Conservation (phyloP, 371 early-diverging fungal species). For the Mucor irregularis region DNA sequence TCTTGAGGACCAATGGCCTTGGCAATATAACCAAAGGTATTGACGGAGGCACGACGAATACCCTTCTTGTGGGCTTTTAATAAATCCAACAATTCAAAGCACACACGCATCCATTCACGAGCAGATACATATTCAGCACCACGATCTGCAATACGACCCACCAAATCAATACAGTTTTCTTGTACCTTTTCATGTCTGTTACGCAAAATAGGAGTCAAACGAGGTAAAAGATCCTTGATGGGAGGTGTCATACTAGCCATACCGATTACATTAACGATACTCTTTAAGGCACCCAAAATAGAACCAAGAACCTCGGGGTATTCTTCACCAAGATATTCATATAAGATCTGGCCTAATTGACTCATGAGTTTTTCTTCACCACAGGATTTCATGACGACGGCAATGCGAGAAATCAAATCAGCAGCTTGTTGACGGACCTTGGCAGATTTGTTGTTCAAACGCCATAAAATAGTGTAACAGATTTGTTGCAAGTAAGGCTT, state of each 20-base stretch:
- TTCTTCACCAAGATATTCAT: conserved; percentile 98
- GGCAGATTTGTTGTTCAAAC: conserved; percentile 95
- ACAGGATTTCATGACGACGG: conserved; percentile 91
- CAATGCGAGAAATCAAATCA: conserved; percentile 92
- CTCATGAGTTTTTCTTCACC: conserved; percentile 94
- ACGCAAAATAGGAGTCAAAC: conserved; percentile 94
- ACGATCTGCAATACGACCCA: conserved; percentile 97
- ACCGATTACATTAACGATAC: conserved; percentile 96
- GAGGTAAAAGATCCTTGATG: conserved; percentile 94
- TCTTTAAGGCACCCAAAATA: conserved; percentile 88
- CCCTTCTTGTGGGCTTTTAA: conserved; percentile 95
- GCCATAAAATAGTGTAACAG: conserved; percentile 92
- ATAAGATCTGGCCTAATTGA: conserved; percentile 88
- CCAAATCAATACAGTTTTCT: conserved; percentile 90
- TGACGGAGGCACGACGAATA: conserved; percentile 94
- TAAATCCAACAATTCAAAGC: conserved; percentile 95
- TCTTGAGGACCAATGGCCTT: conserved; percentile 99
- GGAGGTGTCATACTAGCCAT: conserved; percentile 98
- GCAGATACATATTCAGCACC: conserved; percentile 98
- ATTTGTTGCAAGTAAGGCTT: conserved; percentile 94
- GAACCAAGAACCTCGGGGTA: conserved; percentile 97
- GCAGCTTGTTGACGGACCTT: conserved; percentile 97
- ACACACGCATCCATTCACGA: conserved; percentile 99
- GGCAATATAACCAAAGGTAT: conserved; percentile 98
- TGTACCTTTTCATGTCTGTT: conserved; percentile 98